Conservation (phyloP, 2,329 filamentous ascomycete species). For the Bipolaris oryzae region DNA sequence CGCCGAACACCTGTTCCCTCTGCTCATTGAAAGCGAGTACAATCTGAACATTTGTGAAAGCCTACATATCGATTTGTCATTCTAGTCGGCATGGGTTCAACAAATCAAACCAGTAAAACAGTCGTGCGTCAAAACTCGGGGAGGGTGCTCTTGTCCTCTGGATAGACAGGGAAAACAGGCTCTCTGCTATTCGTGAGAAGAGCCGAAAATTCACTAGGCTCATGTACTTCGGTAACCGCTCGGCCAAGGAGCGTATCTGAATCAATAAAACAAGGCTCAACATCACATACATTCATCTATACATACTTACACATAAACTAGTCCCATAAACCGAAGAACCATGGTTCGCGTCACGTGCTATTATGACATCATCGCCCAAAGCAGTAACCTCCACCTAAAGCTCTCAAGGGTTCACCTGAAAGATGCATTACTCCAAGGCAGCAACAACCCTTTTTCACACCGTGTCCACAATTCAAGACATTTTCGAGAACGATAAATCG, state of each 20-base stretch:
- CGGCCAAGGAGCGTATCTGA: not conserved
- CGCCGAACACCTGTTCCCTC: no score
- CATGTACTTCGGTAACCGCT: not conserved
- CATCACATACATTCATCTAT: not conserved
- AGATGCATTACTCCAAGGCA: constrained; percentile 29
- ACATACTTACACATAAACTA: not conserved
- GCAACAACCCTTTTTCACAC: constrained; percentile 17
- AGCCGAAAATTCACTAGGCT: not conserved
- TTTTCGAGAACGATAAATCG: not conserved
- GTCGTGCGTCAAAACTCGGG: not conserved
- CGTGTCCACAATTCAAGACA: not conserved
- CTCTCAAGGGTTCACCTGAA: constrained; percentile 18
- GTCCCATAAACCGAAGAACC: not conserved
- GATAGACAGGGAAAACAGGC: no score
- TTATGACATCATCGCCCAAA: constrained; percentile 39
- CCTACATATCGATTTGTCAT: not conserved
- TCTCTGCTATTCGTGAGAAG: not conserved
- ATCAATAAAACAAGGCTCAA: not conserved
- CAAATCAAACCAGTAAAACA: not conserved
- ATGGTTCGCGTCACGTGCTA: constrained; percentile 29
- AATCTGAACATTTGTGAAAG: not conserved
- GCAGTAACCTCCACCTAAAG: constrained; percentile 24
- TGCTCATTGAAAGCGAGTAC: no score
- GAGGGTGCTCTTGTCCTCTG: not conserved
- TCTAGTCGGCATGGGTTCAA: no score